Evolutionary conservation across 2,329 filamentous ascomycete species (phyloP), one percentile per base, ranked within the genome.

Genomic region (Oidium heveae): DNA sequence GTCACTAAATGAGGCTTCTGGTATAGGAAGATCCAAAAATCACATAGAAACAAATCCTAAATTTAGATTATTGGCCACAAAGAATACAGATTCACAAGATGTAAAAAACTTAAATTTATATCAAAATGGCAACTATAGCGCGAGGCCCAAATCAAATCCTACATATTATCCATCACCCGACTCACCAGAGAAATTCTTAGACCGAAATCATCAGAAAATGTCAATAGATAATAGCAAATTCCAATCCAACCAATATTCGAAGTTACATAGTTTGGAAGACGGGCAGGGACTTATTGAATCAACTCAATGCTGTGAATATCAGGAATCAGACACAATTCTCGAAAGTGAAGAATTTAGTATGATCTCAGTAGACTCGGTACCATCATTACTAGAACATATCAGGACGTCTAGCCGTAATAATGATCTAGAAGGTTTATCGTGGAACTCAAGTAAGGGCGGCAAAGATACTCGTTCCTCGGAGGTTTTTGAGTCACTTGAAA

Each of bases 261-360:
- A 53, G n/a, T 16, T 54, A 8, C 28, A 54, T 32, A 55, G 57
- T 20, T 58, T 34, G 15, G 66, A 70, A 54, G 56, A 56, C 24
- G 65, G 69, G 55, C 65, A 69, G 32, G 68, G 54, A n/a, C 28
- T 59, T 1, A 22, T 9, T 15, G 22, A 47, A 13, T 18, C 20
- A 18, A 15, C 13, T 47, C 44, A 39, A 4, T 16, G 13, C 41
- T 60, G 58, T 7, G 58, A 69, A 18, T 66, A 70, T 54, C 63
- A 64, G 41, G 72, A 73, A 47, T 73, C 72, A 57, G 73, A 76
- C 61, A 72, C 73, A 1, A 73, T 76, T 20, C 67, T 76, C 58
- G 73, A 76, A 62, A 75, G 73, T 58, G 73, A 76, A 65, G 73
- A 71, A 2, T 76, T 76, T 57, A 76, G 72, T 56, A 74, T 76